These are phyloP conservation scores for Colletotrichum endophyticum DNA, from an alignment of 2,329 filamentous ascomycete genomes.

Conservation along the genomic window DNA sequence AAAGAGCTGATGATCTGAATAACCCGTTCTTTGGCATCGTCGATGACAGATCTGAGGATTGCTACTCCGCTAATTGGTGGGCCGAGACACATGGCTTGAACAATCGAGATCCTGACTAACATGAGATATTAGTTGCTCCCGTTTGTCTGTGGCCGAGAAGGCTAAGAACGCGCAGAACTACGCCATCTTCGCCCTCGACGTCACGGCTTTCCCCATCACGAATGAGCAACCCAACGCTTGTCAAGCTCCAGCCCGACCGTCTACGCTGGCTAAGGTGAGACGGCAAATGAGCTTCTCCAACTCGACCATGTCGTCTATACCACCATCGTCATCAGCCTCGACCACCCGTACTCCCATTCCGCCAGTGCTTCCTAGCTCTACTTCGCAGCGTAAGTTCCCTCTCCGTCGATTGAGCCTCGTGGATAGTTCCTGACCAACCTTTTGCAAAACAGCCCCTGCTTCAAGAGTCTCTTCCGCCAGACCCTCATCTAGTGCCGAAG, in stretches of 20 bases:
- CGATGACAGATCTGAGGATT: background rate
- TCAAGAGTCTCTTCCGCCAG: background rate
- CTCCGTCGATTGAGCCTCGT: too few species aligned
- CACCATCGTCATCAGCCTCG: background rate
- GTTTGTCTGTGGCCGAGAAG: background rate
- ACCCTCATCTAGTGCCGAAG: background rate
- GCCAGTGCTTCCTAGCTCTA: background rate
- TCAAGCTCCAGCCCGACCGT: background rate
- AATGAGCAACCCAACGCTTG: background rate
- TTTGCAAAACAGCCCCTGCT: background rate
- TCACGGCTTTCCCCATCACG: background rate
- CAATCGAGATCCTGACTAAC: fast-evolving
- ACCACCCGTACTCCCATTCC: background rate
- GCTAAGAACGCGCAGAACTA: background rate
- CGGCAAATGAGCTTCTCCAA: background rate
- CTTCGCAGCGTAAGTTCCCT: background rate
- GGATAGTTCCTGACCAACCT: background rate
- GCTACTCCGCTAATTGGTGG: background rate
- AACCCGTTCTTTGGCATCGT: background rate
- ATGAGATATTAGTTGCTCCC: fast-evolving
- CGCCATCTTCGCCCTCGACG: background rate
- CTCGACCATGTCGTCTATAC: background rate
- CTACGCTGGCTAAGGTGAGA: background rate
- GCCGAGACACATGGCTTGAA: background rate
- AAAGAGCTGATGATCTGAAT: background rate